Percentiles rank a stretch among this genome's conserved stretches.
Conservation (phyloP, 371 early-diverging fungal species). For the Mortierella sp. region DNA sequence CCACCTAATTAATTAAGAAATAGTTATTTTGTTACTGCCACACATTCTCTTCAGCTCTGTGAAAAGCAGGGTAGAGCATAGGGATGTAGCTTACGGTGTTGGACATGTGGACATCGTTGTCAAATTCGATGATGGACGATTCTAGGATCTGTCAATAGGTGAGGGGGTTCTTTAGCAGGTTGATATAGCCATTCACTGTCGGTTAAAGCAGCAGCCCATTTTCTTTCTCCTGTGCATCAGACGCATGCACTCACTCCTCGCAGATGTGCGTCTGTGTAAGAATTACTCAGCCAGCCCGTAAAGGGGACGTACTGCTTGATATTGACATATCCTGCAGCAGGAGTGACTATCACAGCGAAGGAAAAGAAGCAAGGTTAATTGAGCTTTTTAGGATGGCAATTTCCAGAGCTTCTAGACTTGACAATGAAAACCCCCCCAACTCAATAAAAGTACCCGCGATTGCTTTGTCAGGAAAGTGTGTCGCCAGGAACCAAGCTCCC, state of each 20-base stretch:
- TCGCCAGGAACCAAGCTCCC: slow-evolving; percentile 78
- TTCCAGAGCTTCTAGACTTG: not conserved
- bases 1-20: slow-evolving; percentile 56
- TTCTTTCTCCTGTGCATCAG: not conserved
- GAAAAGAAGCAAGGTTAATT: not conserved
- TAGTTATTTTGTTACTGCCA: not conserved
- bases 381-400: not conserved
- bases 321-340: slow-evolving; percentile 80
- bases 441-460: slow-evolving; percentile 62
- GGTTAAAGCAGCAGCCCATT: not conserved
- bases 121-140: slow-evolving; percentile 77
- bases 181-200: not conserved
- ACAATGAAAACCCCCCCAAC: not conserved
- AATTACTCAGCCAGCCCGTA: slow-evolving; percentile 69
- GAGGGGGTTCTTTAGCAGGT: not conserved
- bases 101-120: slow-evolving; percentile 76
- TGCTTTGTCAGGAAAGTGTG: slow-evolving; percentile 77
- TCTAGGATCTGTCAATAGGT: slow-evolving; percentile 67
- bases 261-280: slow-evolving; percentile 72
- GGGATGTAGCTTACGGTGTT: slow-evolving; percentile 65
- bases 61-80: too few species aligned
- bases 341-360: slow-evolving; percentile 58
- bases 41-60: not conserved
- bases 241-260: slow-evolving; percentile 65
- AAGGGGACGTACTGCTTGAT: slow-evolving; percentile 80